A percentile compares a stretch with the other conserved stretches of the same genome.
These are phyloP conservation scores for Pseudodiploospora longispora DNA, from an alignment of 2,329 filamentous ascomycete genomes.

Conservation along the genomic window DNA sequence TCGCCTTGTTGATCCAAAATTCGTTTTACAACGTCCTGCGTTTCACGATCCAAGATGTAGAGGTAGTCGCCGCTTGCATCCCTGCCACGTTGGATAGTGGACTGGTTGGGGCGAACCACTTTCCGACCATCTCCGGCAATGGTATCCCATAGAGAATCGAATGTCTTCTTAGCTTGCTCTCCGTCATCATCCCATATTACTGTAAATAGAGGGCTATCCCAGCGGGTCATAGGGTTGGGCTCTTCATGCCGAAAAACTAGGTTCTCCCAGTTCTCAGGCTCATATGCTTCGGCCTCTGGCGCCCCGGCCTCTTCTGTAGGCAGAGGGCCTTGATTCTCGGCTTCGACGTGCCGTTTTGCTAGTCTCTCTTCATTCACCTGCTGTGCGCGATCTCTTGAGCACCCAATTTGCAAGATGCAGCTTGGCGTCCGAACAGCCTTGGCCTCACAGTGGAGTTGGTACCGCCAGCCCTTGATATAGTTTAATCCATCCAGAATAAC, in stretches of 20 bases:
- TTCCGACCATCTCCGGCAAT: conserved; percentile 57
- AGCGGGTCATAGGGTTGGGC: conserved; percentile 75
- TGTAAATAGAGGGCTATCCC: conserved; percentile 78
- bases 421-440: conserved; percentile 70
- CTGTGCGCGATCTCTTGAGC: conserved; percentile 41
- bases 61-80: conserved; percentile 66
- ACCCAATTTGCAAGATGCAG: conserved; percentile 63
- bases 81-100: conserved; percentile 57
- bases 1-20: conserved; percentile 64
- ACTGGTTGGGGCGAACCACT: conserved; percentile 63
- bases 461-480: conserved; percentile 86
- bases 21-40: conserved; percentile 64
- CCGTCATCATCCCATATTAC: conserved; percentile 67
- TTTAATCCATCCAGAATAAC: conserved; percentile 75
- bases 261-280: conserved; percentile 62
- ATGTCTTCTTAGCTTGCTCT: conserved; percentile 46
- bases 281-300: conserved; percentile 35
- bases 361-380: conserved; percentile 54
- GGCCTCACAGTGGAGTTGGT: conserved; percentile 78
- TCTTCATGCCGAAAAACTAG: conserved; percentile 78
- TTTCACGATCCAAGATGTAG: conserved; percentile 70
- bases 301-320: background rate
- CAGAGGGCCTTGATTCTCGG: background rate
- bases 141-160: conserved; percentile 66
- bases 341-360: conserved; percentile 7